These are phyloP conservation scores for Aspergillus floridensis DNA, from an alignment of 2,329 filamentous ascomycete species.

Conservation along the genomic window DNA sequence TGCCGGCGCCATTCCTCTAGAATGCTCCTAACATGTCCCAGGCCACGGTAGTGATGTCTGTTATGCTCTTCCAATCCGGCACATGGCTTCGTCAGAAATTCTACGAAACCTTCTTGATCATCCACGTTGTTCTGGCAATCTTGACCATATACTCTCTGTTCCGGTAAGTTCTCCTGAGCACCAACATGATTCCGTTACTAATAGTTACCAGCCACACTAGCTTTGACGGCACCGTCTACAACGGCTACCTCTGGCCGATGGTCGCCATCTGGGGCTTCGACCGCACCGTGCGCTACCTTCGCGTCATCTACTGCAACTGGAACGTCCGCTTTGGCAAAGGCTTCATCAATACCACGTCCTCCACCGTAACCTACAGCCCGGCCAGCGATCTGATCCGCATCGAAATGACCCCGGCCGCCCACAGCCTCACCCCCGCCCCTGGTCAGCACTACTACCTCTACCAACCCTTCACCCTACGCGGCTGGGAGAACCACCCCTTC, in stretches of 20 bases:
- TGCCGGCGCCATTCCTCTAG: no score
- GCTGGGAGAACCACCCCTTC: slow-evolving; percentile 53
- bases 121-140: slow-evolving; percentile 38
- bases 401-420: background rate
- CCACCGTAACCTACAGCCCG: background rate
- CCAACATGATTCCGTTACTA: background rate
- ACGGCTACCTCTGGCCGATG: slow-evolving; percentile 49
- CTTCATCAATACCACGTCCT: background rate
- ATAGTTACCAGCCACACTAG: slow-evolving; percentile 38
- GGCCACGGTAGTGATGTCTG: background rate
- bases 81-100: slow-evolving; percentile 24
- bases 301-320: slow-evolving; percentile 44
- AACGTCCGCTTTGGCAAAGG: slow-evolving; percentile 15
- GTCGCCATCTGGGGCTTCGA: slow-evolving; percentile 50
- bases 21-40: background rate
- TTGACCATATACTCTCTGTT: slow-evolving; percentile 45
- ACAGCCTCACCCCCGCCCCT: background rate
- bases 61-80: slow-evolving; percentile 4
- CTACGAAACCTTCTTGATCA: slow-evolving; percentile 43
- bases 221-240: slow-evolving; percentile 47
- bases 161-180: background rate
- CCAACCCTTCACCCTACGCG: slow-evolving; percentile 35
- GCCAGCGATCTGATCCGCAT: background rate
- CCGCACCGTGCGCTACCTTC: slow-evolving; percentile 24
- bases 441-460: slow-evolving; percentile 52